Evolutionary conservation across 305 asterid species (phyloP).

Genomic region (Coffea humblotiana): DNA sequence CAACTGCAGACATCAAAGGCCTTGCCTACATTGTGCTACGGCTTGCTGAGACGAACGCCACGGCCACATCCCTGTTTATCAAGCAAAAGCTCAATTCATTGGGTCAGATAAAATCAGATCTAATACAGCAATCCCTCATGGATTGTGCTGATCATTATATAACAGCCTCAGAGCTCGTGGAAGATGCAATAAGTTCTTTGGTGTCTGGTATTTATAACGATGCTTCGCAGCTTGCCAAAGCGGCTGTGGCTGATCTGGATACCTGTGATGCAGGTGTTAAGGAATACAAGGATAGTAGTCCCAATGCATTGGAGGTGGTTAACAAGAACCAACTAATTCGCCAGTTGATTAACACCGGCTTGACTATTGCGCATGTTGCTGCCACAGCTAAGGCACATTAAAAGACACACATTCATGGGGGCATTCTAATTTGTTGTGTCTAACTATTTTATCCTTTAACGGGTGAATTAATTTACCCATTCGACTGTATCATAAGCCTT

Average conservation of each 20-base stretch:
- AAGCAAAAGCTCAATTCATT: neutral
- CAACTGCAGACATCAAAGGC: conserved; percentile 35
- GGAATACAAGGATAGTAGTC: neutral
- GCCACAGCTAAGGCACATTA: neutral
- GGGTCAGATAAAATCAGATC: neutral
- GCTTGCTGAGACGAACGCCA: conserved; percentile 18
- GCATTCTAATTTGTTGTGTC: neutral
- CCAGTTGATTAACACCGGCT: conserved; percentile 17
- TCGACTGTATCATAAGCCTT: no score
- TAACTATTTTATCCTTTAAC: no score
- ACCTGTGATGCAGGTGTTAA: conserved; percentile 15
- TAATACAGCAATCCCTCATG: conserved; percentile 1
- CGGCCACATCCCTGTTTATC: conserved; percentile 16
- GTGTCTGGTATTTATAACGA: conserved; percentile 16
- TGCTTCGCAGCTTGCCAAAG: conserved; percentile 6
- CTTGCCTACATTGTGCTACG: conserved; percentile 52
- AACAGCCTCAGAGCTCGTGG: conserved; percentile 26
- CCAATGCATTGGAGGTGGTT: conserved; percentile 9
- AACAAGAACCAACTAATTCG: conserved; percentile 8
- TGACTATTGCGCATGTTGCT: conserved; percentile 20
- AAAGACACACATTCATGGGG: neutral
- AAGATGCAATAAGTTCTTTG: conserved; percentile 22
- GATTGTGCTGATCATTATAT: conserved; percentile 22
- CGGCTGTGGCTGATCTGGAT: conserved; percentile 28
- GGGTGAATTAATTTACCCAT: no score